Evolutionary conservation across 1,284 basidiomycete species (phyloP), one percentile per base, ranked within the genome.

Genomic region (Tetrapyrgos nigripes): DNA sequence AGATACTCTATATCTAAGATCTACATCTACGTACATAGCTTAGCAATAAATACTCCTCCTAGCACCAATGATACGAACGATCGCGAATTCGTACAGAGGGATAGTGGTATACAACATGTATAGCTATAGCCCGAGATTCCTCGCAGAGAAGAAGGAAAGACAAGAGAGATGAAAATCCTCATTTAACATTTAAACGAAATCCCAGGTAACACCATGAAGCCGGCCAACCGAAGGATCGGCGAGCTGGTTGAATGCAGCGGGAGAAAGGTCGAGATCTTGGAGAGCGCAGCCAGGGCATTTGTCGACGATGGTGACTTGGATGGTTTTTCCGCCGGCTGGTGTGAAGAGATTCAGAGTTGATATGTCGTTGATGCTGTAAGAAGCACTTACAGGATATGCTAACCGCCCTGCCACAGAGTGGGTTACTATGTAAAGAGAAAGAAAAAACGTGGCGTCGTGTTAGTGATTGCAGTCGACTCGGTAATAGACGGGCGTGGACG

Each of bases 191-290:
- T 47, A 47, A 50, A 49, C 37, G 46, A 46, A 61, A 4, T 8
- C 45, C 63, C 62, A 63, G 43, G 35, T 43, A 31, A 62, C 57
- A 19, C 58, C 58, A 14, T 56, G 40, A 31, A 65, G 53, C 47
- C 61, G 35, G 11, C 67, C 66, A 14, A 53, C 45, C 1, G 21
- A 35, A 10, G 27, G 54, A 13, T 62, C 40, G 14, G 62, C 63
- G 11, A 69, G 57, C 28, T 54, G 11, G 6, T 54, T 21, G 59
- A 71, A 71, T 19, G 62, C 66, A n/a, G 66, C 57, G 6, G 65
- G 64, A 24, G 63, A 67, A 24, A 71, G 61, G 46, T 71, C 70
- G 28, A 71, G 61, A 50, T 69, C 68, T 11, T 49, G 52, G 8
- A 64, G 64, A 2, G 37, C 44, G 49, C 68, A 71, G 19, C 66